A percentile compares a stretch with the other conserved stretches of the same genome.
Evolutionary conservation across 2,329 filamentous ascomycete species (phyloP).

Genomic region (Coniella lustricola): DNA sequence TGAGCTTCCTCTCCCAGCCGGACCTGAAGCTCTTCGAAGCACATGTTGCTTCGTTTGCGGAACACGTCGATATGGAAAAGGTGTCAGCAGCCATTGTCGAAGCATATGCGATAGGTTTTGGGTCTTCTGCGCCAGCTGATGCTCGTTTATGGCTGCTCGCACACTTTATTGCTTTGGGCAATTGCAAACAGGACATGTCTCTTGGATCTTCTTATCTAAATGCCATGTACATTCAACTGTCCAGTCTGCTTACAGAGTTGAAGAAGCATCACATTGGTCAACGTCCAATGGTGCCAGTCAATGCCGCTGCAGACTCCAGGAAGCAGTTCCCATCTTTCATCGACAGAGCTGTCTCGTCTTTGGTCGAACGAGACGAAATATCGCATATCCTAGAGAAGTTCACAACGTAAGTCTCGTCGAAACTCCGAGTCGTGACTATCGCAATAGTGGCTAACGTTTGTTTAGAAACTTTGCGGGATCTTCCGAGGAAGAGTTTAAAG

Average conservation of each 20-base stretch:
- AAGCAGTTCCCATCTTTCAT: conserved; percentile 48
- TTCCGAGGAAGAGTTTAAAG: conserved; percentile 36
- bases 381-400: conserved; percentile 48
- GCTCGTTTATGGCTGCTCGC: conserved; percentile 58
- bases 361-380: conserved; percentile 72
- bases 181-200: conserved; percentile 27
- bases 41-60: conserved; percentile 30
- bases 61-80: conserved; percentile 30
- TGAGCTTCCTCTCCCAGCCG: conserved; percentile 30
- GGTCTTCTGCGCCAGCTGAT: conserved; percentile 26
- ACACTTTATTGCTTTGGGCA: conserved; percentile 55
- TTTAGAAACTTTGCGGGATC: conserved; percentile 24
- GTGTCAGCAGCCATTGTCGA: conserved; percentile 37
- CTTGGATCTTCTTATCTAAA: conserved; percentile 38
- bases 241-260: conserved; percentile 44
- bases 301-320: conserved; percentile 21
- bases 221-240: conserved; percentile 47
- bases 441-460: background rate
- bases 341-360: conserved; percentile 56
- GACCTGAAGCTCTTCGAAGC: conserved; percentile 35
- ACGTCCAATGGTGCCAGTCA: conserved; percentile 22
- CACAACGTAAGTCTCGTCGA: conserved; percentile 27
- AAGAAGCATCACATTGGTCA: conserved; percentile 39
- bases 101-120: conserved; percentile 24
- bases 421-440: background rate